Base-by-base conservation (phyloP, 2,329 filamentous ascomycete species). In the Fusarium graminum region DNA sequence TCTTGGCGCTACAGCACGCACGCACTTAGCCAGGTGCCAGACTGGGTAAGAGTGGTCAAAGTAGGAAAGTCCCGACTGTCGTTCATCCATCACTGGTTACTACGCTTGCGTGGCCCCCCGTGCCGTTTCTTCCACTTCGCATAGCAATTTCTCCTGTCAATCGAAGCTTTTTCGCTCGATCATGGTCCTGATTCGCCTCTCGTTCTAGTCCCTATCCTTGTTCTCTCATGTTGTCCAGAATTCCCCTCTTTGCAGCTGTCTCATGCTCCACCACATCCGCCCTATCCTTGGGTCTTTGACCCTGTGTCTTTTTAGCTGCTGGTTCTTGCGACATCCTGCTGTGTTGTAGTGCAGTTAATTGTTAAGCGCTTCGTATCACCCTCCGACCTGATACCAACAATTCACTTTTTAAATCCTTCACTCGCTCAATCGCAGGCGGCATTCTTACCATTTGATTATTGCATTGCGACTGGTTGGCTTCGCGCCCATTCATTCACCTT, bases 101-200 rank as follows among this genome's bases (percentile, higher is more conserved):
- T 46, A 61, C 50, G 63, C 54, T 67, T 67, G 66, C 66, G 66
- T 69, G 66, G 66, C 66, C 66, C 65, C 65, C 52, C 52, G 56
- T 68, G 62, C 66, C 62, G 66, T 63, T 54, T 59, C 50, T 67
- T 60, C 66, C 62, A 56, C 61, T 55, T 62, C 44, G 38, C 29
- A 40, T 44, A 53, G 54, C 56, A 57, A 52, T 53, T 43, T 63
- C 65, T 69, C 61, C 56, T 67, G 59, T 65, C 47, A 68, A 65
- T 53, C 55, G 34, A 59, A 39, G 55, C 59, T 46, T 49, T 50
- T 32, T 44, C 30, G n/a, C 50, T 40, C 16, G 59, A 43, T 66
- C 25, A 52, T 47, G 38, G 25, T 39, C 38, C 50, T 69, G 56
- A 69, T 68, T 69, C 65, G 65, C 52, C 41, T 43, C 38, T 47